A percentile compares a stretch with the other conserved stretches of the same genome.
phyloP scores from a whole-genome alignment of 129 eudicot species.

The Apium graveolens region DNA sequence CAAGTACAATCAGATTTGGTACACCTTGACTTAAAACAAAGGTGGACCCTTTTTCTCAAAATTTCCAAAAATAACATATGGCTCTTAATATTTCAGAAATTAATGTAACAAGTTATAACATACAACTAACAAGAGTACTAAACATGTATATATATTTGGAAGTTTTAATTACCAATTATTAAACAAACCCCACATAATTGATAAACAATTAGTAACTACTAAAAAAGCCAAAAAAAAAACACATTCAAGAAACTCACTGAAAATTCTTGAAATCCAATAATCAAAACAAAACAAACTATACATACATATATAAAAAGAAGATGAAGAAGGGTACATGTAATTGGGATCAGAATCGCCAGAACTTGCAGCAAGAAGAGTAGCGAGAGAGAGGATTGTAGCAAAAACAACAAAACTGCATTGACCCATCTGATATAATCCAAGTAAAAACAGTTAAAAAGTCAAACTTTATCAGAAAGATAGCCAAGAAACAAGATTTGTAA shows the following conservation, averaged over 20 bases:
- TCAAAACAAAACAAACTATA: background rate
- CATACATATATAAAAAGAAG: background rate
- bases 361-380: constrained; percentile 38
- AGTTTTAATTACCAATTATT: background rate
- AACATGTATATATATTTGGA: background rate
- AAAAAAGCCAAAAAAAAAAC: background rate
- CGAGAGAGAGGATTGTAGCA: constrained; percentile 28
- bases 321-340: constrained; percentile 37
- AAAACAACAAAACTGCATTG: constrained; percentile 28
- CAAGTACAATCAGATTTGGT: background rate
- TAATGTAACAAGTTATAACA: background rate
- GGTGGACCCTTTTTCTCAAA: background rate
- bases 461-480: constrained; percentile 13
- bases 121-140: too few relatives aligned
- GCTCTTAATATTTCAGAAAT: background rate
- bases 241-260: background rate
- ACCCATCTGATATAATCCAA: constrained; percentile 29
- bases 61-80: background rate
- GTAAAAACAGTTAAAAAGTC: background rate
- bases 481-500: background rate
- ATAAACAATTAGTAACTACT: background rate
- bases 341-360: constrained; percentile 78
- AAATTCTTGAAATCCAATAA: background rate
- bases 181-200: background rate
- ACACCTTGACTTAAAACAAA: background rate